Base-by-base conservation (phyloP, 2,329 filamentous ascomycete species). In the Calonectria naviculata region DNA sequence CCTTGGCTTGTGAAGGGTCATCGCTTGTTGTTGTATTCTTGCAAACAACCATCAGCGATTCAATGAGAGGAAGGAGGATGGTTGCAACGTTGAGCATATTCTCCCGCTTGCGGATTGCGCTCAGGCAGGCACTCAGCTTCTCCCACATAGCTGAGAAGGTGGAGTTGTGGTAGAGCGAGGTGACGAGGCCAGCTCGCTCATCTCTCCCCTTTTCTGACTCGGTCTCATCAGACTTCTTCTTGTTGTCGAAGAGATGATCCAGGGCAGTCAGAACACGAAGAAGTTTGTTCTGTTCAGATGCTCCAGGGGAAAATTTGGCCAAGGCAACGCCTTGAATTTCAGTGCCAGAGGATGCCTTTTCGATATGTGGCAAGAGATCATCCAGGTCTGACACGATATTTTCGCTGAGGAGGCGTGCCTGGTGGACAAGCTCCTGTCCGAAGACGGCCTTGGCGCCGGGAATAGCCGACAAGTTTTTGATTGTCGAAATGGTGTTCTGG, bases 11-110 rank as follows among this genome's bases (percentile, higher is more conserved):
- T 56, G 84, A 79, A 12, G 80, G 93, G 29, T 91, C 85, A 71
- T 97, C 94, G 79, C 92, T 93, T 65, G 95, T 87, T 1, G 95
- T 93, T 10, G 95, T 98, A 83, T 98, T 98, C 87, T 98, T 99
- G 89, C 97, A 99, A 31, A 99, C 95, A 65, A 99, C 97, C 97
- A 99, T 99, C 72, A 99, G 87, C 7, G 95, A 95, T 83, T 99
- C 97, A 72, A 99, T 98, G 34, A 99, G 87, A 34, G 97, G 97
- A 41, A 98, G 87, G 29, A 99, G 89, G 74, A 98, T 98, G 0
- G 96, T 98, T 34, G 97, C 97, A 68, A 99, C 95, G 79, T 97
- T 98, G 80, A 98, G 91, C 92, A 98, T 97, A 81, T 95, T 97
- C 81, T 97, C 95, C 68, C 95, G 94, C 82, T 97, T 91, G 63